Percentiles rank a stretch among this genome's conserved stretches.
Evolutionary conservation across 2,329 filamentous ascomycete species (phyloP).

Genomic region (Ophiostoma australiae): DNA sequence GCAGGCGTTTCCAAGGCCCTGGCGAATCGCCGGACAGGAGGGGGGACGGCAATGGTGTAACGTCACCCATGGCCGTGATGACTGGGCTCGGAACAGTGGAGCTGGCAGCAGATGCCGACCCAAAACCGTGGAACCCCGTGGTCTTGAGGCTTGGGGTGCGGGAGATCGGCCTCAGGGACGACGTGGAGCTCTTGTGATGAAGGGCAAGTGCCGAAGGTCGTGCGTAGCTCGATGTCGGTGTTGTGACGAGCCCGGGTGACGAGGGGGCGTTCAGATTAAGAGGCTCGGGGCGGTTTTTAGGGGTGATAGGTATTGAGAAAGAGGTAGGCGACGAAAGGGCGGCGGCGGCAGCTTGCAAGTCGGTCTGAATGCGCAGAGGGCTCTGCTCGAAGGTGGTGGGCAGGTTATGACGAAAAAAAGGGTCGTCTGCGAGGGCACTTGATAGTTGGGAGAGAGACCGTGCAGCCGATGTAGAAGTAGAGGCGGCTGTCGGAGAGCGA

Average conservation of each 20-base stretch:
- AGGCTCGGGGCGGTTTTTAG: slow-evolving; percentile 21
- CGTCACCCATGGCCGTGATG: slow-evolving; percentile 68
- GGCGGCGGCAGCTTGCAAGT: slow-evolving; percentile 9
- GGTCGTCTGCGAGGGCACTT: not conserved
- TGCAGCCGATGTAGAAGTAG: not conserved
- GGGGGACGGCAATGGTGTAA: slow-evolving; percentile 75
- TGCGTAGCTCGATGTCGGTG: slow-evolving; percentile 27
- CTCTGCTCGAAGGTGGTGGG: not conserved
- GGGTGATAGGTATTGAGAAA: slow-evolving; percentile 24
- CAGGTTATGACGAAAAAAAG: not conserved
- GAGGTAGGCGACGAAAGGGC: slow-evolving; percentile 19
- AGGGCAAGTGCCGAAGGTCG: slow-evolving; percentile 32
- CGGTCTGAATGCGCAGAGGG: slow-evolving; percentile 25
- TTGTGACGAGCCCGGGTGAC: slow-evolving; percentile 15
- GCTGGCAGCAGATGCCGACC: slow-evolving; percentile 53
- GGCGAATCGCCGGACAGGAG: slow-evolving; percentile 61
- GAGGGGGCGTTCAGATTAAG: slow-evolving; percentile 15
- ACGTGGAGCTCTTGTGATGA: slow-evolving; percentile 40
- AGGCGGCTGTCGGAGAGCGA: slow-evolving; percentile 19
- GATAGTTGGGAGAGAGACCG: not conserved
- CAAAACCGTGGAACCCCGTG: slow-evolving; percentile 44
- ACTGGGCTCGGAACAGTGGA: slow-evolving; percentile 69
- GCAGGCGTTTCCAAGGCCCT: slow-evolving; percentile 59
- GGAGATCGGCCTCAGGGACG: slow-evolving; percentile 49
- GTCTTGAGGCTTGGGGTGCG: slow-evolving; percentile 59